Evolutionary conservation across 306 rosid species (phyloP).

Genomic region (Fragaria iinumae): DNA sequence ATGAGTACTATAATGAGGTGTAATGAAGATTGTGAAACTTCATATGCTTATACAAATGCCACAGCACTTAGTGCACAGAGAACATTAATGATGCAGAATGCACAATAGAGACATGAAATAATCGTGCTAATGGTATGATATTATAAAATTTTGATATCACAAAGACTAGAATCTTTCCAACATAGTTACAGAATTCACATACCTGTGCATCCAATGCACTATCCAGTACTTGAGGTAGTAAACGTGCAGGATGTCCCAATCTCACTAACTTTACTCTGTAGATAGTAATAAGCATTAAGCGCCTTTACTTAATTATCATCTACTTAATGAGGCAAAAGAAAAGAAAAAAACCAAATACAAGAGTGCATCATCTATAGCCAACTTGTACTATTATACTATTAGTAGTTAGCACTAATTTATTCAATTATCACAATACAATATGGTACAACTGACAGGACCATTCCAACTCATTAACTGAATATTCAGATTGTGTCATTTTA

Average conservation of each 20-base stretch:
- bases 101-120: background rate
- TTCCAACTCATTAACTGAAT: conserved; percentile 8
- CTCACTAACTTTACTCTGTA: conserved; percentile 91
- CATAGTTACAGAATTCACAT: conserved; percentile 12
- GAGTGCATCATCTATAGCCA: background rate
- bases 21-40: background rate
- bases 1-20: background rate
- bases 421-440: background rate
- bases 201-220: conserved; percentile 99
- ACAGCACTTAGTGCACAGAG: background rate
- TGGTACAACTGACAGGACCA: conserved; percentile 1
- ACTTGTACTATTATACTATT: background rate
- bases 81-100: conserved; percentile 8
- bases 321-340: conserved; percentile 25
- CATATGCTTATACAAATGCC: background rate
- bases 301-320: conserved; percentile 6
- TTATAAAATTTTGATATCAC: conserved; percentile 2
- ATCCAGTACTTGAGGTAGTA: conserved; percentile 96
- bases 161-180: background rate
- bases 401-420: background rate
- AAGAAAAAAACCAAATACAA: background rate
- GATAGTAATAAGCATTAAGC: conserved; percentile 27
- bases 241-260: conserved; percentile 97
- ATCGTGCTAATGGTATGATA: background rate
- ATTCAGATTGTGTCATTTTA: background rate